phyloP scores from a whole-genome alignment of 2,329 filamentous ascomycete genomes.

The Dissoconium aciculare region DNA sequence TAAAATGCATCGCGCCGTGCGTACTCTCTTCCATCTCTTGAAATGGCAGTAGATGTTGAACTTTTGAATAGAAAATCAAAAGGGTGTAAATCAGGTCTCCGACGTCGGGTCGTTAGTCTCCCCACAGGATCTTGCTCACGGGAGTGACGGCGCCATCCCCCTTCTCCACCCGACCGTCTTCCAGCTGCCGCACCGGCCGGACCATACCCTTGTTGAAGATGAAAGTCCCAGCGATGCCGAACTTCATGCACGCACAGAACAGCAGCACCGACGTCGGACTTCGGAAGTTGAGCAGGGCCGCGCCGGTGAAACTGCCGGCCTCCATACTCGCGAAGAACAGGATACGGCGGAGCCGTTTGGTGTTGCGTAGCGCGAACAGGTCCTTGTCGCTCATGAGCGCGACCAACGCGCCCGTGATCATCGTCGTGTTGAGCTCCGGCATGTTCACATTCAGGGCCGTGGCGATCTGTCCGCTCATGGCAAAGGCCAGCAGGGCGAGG shows the following conservation, averaged over 20 bases:
- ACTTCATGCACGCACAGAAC: slow-evolving; percentile 12
- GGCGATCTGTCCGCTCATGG: slow-evolving; percentile 16
- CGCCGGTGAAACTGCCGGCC: slow-evolving; percentile 16
- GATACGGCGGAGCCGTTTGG: slow-evolving; percentile 14
- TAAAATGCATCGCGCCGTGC: too few relatives aligned
- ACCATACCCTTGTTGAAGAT: slow-evolving; percentile 15
- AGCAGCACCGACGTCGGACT: slow-evolving; percentile 13
- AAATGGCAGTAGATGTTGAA: too few relatives aligned
- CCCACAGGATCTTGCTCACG: slow-evolving; percentile 11
- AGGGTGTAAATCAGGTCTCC: too few relatives aligned
- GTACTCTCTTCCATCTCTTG: too few relatives aligned
- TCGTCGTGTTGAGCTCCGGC: slow-evolving; percentile 21
- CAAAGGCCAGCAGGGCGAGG: slow-evolving; percentile 12
- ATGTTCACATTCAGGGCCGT: slow-evolving; percentile 15
- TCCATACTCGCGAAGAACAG: slow-evolving; percentile 14
- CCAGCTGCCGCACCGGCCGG: slow-evolving; percentile 8
- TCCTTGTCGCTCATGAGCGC: slow-evolving; percentile 15
- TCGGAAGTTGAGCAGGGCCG: slow-evolving; percentile 8
- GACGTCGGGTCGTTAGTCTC: too few relatives aligned
- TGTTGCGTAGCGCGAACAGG: slow-evolving; percentile 12
- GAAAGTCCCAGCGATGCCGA: slow-evolving; percentile 12
- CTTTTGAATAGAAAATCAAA: too few relatives aligned
- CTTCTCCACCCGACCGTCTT: slow-evolving; percentile 6
- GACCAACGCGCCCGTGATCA: slow-evolving; percentile 19
- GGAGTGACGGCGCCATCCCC: slow-evolving; percentile 11